Percentiles rank a stretch among this genome's conserved stretches.
Conservation (phyloP, 164 flowering plant species). For the Taxillus chinensis region DNA sequence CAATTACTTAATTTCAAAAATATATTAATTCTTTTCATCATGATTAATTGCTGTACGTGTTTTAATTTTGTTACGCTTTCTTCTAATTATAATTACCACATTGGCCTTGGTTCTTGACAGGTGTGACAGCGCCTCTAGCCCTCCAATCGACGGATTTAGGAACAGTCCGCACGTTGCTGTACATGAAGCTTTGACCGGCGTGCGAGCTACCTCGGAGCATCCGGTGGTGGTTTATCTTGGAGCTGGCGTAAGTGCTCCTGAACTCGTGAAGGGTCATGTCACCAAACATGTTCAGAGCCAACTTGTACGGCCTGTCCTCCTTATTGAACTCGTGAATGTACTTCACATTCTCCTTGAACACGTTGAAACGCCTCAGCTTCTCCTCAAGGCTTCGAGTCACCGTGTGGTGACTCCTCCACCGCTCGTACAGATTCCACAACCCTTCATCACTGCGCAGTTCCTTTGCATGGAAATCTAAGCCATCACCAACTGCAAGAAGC, state of each 20-base stretch:
- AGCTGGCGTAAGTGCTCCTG: conserved; percentile 35
- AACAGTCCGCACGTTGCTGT: background rate
- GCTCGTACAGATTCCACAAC: conserved; percentile 50
- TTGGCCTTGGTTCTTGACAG: background rate
- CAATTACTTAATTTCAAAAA: too few species aligned
- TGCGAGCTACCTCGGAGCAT: conserved; percentile 35
- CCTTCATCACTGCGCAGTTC: conserved; percentile 48
- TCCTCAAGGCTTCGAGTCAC: conserved; percentile 34
- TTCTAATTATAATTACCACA: background rate
- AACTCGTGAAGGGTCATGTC: conserved; percentile 68
- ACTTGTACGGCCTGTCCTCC: conserved; percentile 44
- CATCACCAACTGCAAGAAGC: conserved; percentile 19
- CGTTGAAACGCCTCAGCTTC: conserved; percentile 58
- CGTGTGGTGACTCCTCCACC: conserved; percentile 56
- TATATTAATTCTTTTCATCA: too few species aligned
- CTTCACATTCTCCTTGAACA: conserved; percentile 48
- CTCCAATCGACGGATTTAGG: background rate
- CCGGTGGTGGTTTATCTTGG: conserved; percentile 44
- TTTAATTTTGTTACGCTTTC: too few species aligned
- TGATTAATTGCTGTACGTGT: too few species aligned
- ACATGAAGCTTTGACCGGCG: background rate
- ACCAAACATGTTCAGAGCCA: conserved; percentile 54
- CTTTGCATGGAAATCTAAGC: conserved; percentile 42
- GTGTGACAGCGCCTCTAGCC: background rate
- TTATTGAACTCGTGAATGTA: conserved; percentile 39